Conservation (phyloP, 106 monocot genomes). For the Xerophyta viscosa region DNA sequence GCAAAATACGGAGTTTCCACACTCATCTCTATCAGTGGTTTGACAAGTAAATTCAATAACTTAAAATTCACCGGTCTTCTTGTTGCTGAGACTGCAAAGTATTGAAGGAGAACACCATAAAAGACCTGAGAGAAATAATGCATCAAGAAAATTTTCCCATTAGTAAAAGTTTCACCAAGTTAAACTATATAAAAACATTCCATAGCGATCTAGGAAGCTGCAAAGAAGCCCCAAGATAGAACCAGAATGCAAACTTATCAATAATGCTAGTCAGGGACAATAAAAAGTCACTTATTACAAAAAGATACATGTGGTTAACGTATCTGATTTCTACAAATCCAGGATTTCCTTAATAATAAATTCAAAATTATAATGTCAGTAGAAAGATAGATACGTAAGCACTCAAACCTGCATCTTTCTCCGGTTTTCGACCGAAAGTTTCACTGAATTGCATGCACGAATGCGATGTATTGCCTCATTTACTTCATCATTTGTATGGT, state of each 20-base stretch:
- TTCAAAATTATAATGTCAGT: too few species aligned
- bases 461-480: constrained; percentile 78
- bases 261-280: too few species aligned
- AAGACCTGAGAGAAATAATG: constrained; percentile 56
- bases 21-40: constrained; percentile 84
- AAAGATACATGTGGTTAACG: too few species aligned
- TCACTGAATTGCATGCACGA: constrained; percentile 76
- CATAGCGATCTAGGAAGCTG: too few species aligned
- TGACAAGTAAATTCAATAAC: constrained; percentile 63
- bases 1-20: constrained; percentile 86
- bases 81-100: constrained; percentile 65
- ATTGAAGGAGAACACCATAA: constrained; percentile 87
- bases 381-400: too few species aligned
- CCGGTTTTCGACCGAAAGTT: constrained; percentile 60
- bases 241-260: too few species aligned
- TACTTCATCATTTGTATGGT: constrained; percentile 57
- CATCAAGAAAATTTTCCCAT: not conserved
- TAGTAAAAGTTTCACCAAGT: too few species aligned
- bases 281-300: too few species aligned
- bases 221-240: too few species aligned
- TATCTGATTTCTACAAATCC: too few species aligned
- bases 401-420: constrained; percentile 81
- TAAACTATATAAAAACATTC: too few species aligned
- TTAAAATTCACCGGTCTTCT: constrained; percentile 47
- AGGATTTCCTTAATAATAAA: too few species aligned